A percentile compares a stretch with the other conserved stretches of the same genome.
phyloP scores from a whole-genome alignment of 768 basidiomycete species.

The Guyanaporus albipodus region DNA sequence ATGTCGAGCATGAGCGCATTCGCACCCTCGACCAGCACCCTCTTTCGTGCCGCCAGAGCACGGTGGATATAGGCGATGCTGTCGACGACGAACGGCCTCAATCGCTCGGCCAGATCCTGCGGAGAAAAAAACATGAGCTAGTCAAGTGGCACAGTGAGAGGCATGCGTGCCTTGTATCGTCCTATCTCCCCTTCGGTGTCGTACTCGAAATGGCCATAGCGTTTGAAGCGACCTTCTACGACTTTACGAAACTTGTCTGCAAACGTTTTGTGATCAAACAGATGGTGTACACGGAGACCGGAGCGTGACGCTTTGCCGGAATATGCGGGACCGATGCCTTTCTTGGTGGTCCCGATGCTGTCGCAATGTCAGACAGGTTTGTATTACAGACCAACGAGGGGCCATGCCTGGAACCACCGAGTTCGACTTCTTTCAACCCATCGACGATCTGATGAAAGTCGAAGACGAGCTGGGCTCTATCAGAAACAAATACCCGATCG shows the following conservation, averaged over 20 bases:
- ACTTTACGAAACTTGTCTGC: slow-evolving; percentile 90
- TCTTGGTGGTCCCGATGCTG: slow-evolving; percentile 97
- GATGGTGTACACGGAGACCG: slow-evolving; percentile 92
- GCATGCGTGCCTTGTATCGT: slow-evolving; percentile 75
- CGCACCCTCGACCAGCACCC: slow-evolving; percentile 91
- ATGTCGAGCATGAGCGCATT: slow-evolving; percentile 99
- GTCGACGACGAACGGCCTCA: slow-evolving; percentile 88
- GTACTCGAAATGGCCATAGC: slow-evolving; percentile 97
- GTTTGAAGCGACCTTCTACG: slow-evolving; percentile 96
- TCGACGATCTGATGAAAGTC: slow-evolving; percentile 99
- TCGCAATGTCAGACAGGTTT: too few species aligned
- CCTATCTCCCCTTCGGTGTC: slow-evolving; percentile 95
- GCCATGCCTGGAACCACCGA: slow-evolving; percentile 77
- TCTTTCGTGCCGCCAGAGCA: slow-evolving; percentile 71
- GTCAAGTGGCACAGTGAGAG: neutral
- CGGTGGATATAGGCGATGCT: slow-evolving; percentile 81
- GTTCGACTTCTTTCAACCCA: slow-evolving; percentile 95
- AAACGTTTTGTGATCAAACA: slow-evolving; percentile 84
- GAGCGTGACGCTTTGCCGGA: slow-evolving; percentile 96
- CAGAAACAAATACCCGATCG: slow-evolving; percentile 85
- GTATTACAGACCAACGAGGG: too few species aligned
- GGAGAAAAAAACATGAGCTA: neutral
- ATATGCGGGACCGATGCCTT: slow-evolving; percentile 98
- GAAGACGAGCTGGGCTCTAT: slow-evolving; percentile 95
- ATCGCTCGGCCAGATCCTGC: slow-evolving; percentile 76